These are phyloP conservation scores for Sonneratia caseolaris DNA, from an alignment of 345 rosid species.

Conservation along the genomic window DNA sequence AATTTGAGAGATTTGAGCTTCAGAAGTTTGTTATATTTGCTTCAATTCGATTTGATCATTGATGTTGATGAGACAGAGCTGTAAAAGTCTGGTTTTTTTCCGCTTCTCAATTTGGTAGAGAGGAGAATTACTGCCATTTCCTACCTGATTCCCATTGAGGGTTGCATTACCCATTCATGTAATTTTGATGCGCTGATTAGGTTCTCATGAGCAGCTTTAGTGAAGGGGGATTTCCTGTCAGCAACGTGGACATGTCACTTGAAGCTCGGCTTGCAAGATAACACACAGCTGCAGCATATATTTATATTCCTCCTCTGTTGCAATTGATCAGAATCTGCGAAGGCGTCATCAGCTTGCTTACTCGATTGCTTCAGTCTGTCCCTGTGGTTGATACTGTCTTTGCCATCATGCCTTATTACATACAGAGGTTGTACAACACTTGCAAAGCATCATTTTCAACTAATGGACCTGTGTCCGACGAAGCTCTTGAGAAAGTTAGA, in stretches of 20 bases:
- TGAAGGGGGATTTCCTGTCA: background rate
- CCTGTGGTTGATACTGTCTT: conserved; percentile 32
- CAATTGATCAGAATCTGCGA: conserved; percentile 2
- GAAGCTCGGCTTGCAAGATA: conserved; percentile 1
- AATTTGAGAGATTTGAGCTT: background rate
- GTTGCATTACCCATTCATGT: background rate
- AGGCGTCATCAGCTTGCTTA: conserved; percentile 27
- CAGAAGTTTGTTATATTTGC: background rate
- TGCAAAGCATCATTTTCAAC: conserved; percentile 66
- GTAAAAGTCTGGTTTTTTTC: background rate
- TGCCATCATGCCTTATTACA: conserved; percentile 58
- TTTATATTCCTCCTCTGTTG: background rate
- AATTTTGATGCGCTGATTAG: background rate
- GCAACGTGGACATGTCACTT: conserved; percentile 1
- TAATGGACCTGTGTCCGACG: conserved; percentile 62
- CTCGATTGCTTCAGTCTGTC: conserved; percentile 10
- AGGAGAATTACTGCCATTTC: background rate
- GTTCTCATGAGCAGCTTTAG: background rate
- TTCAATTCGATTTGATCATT: background rate
- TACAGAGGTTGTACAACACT: conserved; percentile 67
- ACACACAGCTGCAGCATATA: background rate
- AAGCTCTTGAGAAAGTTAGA: conserved; percentile 61
- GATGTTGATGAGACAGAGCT: background rate
- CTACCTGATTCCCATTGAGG: background rate
- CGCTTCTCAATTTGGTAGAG: background rate